Percentiles rank a stretch among this genome's conserved stretches.
These are phyloP conservation scores for Zalerion maritima DNA, from an alignment of 495 filamentous ascomycete species.

Conservation along the genomic window DNA sequence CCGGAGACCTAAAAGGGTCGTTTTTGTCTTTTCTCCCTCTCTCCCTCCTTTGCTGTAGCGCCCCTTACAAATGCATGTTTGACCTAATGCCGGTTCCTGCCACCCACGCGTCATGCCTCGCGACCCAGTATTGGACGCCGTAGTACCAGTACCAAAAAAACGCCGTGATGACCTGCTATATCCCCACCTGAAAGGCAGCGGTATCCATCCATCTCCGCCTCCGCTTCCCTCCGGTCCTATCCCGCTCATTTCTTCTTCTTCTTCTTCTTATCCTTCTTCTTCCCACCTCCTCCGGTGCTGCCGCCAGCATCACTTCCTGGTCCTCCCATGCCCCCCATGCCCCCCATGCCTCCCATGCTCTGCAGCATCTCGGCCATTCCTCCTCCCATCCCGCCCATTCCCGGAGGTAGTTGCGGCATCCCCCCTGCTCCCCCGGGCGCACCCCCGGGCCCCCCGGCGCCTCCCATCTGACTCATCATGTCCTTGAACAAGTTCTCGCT, in stretches of 20 bases:
- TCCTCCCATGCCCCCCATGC: conserved; percentile 11
- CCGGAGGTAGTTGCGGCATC: conserved; percentile 18
- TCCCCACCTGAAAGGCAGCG: too few species aligned
- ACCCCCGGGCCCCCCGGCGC: conserved; percentile 31
- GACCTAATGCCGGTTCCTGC: too few species aligned
- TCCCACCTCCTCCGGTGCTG: conserved; percentile 11
- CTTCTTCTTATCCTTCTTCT: conserved; percentile 33
- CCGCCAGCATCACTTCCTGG: conserved; percentile 11
- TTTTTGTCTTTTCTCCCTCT: too few species aligned
- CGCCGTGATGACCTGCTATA: too few species aligned
- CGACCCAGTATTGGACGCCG: too few species aligned
- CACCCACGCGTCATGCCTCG: too few species aligned
- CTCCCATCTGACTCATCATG: conserved; percentile 90
- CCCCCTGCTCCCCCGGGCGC: conserved; percentile 20
- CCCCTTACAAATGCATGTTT: too few species aligned
- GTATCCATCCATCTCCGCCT: too few species aligned
- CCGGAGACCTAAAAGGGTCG: too few species aligned
- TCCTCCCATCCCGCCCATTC: conserved; percentile 22
- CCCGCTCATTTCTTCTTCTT: conserved; percentile 28
- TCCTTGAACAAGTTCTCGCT: conserved; percentile 94
- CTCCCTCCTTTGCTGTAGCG: too few species aligned
- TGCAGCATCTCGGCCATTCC: conserved; percentile 31
- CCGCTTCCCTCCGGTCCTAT: too few species aligned
- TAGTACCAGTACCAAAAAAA: too few species aligned
- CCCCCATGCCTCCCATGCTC: conserved; percentile 16